A percentile compares a stretch with the other conserved stretches of the same genome.
These are phyloP conservation scores for Strobilomyces echinocephalus DNA, from an alignment of 768 basidiomycete genomes.

Conservation along the genomic window DNA sequence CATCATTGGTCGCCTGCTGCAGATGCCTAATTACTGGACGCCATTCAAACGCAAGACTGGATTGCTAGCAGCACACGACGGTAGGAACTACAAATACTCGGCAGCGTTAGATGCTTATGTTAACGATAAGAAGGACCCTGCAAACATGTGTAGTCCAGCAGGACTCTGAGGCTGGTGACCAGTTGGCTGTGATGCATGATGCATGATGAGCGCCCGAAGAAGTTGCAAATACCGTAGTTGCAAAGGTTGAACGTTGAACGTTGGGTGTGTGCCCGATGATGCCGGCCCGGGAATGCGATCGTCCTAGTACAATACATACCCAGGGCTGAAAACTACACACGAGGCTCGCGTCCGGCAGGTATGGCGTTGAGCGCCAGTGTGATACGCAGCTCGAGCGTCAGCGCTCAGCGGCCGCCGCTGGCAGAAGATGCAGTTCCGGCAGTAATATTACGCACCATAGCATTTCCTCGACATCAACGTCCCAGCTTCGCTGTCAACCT, in stretches of 20 bases:
- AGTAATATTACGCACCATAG: background rate
- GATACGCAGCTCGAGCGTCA: too few relatives aligned
- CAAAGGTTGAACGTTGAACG: background rate
- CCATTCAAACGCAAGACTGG: too few relatives aligned
- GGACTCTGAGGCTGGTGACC: background rate
- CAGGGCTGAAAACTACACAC: too few relatives aligned
- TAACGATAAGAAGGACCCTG: constrained; percentile 10
- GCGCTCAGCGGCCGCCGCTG: too few relatives aligned
- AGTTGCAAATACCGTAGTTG: background rate
- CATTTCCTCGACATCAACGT: background rate
- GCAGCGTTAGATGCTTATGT: too few relatives aligned
- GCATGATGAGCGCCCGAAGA: constrained; percentile 2
- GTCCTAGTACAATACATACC: too few relatives aligned
- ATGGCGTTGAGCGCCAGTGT: too few relatives aligned
- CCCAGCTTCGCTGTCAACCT: background rate
- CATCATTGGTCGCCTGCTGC: too few relatives aligned
- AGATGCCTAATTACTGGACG: too few relatives aligned
- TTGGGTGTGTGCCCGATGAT: constrained; percentile 2
- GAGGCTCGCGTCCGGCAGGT: background rate
- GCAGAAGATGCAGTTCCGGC: background rate
- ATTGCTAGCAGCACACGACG: background rate
- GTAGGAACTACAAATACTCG: background rate
- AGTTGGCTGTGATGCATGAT: too few relatives aligned
- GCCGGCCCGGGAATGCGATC: background rate
- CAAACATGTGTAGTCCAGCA: constrained; percentile 9